Base-by-base conservation (phyloP, 2,329 filamentous ascomycete species). In the Arthrinium puccinioides region DNA sequence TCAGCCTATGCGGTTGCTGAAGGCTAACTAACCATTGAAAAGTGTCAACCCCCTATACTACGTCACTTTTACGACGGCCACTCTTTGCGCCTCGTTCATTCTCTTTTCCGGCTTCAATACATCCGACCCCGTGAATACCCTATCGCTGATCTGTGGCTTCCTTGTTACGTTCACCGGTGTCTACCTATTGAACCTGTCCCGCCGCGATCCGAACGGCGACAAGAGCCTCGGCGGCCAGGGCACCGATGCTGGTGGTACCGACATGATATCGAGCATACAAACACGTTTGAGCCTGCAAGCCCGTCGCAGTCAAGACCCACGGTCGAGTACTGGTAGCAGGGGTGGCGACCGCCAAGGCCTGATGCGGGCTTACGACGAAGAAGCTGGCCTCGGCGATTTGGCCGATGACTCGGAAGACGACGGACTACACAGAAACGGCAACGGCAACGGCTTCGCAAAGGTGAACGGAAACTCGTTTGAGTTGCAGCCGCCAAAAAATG, bases 41-140 rank as follows among this genome's bases (percentile, higher is more conserved):
- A 94, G 88, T 56, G 89, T 96, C 39, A 96, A 96, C 57, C 89
- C 89, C 6, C 75, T 96, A 19, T 97, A 97, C 70, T 97, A 97
- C 61, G 90, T 97, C 37, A 95, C 88, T 3, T 97, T 97, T 60
- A 96, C 90, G 3, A 97, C 90, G 1, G 88, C 85, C 43, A 97
- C 90, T 7, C 79, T 97, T 28, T 84, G 86, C 60, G 90, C 90
- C 40, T 96, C 90, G 2, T 97, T 96, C 60, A 94, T 96, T 54
- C 82, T 97, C 36, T 97, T 95, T 68, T 80, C 81, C 51, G 90
- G 90, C 41, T 97, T 97, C 73, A 96, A 97, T 63, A 97, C 90
- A 4, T 87, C 86, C 33, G 87, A 94, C 51, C 74, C 83, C 6
- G 85, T 95, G 49, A 95, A 92, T 64, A 96, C 87, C 1, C 79